Evolutionary conservation across 352 stramenopile species (phyloP).

Genomic region (Globisporangium okanoganense): DNA sequence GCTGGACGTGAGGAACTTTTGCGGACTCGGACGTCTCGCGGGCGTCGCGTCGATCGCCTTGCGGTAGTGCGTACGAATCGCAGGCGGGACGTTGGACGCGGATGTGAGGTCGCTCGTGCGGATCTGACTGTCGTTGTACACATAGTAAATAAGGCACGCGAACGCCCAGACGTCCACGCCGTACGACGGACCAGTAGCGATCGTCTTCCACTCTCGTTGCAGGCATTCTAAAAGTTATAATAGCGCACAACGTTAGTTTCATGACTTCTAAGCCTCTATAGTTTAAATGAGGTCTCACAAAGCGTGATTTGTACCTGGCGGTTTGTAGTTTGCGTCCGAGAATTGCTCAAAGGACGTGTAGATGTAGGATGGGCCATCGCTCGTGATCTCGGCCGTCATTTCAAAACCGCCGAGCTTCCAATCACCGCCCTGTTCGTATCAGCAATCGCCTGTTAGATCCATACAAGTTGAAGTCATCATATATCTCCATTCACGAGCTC

Average conservation of each 20-base stretch:
- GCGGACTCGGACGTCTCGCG: conserved; percentile 63
- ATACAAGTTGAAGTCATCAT: background rate
- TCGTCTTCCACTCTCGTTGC: conserved; percentile 71
- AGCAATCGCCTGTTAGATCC: background rate
- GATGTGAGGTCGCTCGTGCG: conserved; percentile 47
- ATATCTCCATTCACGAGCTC: background rate
- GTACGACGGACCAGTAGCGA: conserved; percentile 49
- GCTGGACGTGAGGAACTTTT: conserved; percentile 86
- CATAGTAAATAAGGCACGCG: conserved; percentile 70
- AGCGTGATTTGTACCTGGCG: conserved; percentile 47
- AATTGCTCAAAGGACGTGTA: conserved; percentile 85
- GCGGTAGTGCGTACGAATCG: conserved; percentile 63
- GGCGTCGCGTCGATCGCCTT: conserved; percentile 79
- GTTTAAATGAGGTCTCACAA: background rate
- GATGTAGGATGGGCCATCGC: conserved; percentile 70
- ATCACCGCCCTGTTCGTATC: conserved; percentile 73
- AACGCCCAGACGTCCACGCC: conserved; percentile 75
- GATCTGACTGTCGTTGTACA: conserved; percentile 74
- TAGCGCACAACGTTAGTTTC: background rate
- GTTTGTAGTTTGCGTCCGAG: conserved; percentile 74
- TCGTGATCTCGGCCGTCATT: conserved; percentile 84
- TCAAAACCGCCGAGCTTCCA: conserved; percentile 95
- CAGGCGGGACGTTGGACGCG: conserved; percentile 62
- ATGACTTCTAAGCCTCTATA: background rate
- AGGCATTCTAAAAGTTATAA: conserved; percentile 61